Conservation (phyloP, 78 protist genomes). For the Trichosphaerium sp. region DNA sequence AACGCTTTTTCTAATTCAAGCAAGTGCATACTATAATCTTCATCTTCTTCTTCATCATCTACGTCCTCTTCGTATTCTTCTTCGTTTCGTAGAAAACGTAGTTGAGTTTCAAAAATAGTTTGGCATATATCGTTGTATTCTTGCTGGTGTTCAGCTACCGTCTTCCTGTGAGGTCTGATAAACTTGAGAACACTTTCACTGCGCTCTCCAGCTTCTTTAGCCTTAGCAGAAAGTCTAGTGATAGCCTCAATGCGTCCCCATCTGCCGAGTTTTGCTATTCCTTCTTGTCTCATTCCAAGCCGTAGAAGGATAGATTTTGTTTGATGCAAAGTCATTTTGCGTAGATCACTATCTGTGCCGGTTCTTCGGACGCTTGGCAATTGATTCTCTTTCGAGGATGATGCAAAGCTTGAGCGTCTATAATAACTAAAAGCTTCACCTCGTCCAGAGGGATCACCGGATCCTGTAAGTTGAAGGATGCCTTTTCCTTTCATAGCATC, state of each 20-base stretch:
- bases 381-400: slow-evolving; percentile 37
- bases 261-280: slow-evolving; percentile 16
- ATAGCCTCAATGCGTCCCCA: slow-evolving; percentile 45
- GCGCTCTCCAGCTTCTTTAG: slow-evolving; percentile 12
- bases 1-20: too few relatives aligned
- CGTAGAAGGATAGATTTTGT: slow-evolving; percentile 15
- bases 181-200: slow-evolving; percentile 32
- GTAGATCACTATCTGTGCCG: slow-evolving; percentile 47
- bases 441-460: slow-evolving; percentile 18
- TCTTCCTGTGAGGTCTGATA: slow-evolving; percentile 32
- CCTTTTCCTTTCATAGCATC: slow-evolving; percentile 30
- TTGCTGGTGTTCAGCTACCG: slow-evolving; percentile 44
- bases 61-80: slow-evolving; percentile 15
- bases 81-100: slow-evolving; percentile 2
- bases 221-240: slow-evolving; percentile 33
- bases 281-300: slow-evolving; percentile 31
- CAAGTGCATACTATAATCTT: slow-evolving; percentile 11
- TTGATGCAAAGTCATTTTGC: slow-evolving; percentile 25
- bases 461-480: slow-evolving; percentile 16
- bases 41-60: slow-evolving; percentile 22
- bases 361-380: slow-evolving; percentile 35
- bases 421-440: slow-evolving; percentile 23
- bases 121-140: slow-evolving; percentile 38
- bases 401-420: too few relatives aligned
- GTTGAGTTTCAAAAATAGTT: slow-evolving; percentile 35